A percentile compares a stretch with the other conserved stretches of the same genome.
These are phyloP conservation scores for Xylaria scruposa DNA, from an alignment of 495 filamentous ascomycete genomes.

Conservation along the genomic window DNA sequence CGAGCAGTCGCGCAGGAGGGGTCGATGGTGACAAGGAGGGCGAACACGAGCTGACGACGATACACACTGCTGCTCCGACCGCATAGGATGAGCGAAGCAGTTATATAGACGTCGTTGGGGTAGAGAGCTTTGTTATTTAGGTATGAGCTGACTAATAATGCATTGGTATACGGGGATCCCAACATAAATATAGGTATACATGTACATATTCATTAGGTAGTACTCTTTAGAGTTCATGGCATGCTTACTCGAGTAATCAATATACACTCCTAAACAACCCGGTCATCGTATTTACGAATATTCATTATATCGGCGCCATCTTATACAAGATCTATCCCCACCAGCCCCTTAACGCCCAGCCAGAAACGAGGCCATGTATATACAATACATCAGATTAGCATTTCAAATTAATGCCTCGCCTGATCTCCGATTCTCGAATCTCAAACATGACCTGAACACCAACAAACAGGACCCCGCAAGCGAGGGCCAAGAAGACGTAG, in stretches of 20 bases:
- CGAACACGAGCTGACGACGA: neutral
- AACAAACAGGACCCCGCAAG: constrained; percentile 77
- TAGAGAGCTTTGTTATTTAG: neutral
- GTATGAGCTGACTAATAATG: neutral
- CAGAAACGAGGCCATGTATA: neutral
- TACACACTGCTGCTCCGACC: neutral
- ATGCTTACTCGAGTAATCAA: neutral
- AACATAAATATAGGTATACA: neutral
- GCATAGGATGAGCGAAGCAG: neutral
- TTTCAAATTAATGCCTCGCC: constrained; percentile 83
- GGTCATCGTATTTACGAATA: neutral
- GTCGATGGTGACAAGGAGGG: neutral
- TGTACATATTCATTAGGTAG: neutral
- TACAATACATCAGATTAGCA: constrained; percentile 59
- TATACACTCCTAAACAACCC: neutral
- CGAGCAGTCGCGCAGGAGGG: neutral
- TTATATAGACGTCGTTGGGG: neutral
- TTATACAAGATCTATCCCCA: neutral
- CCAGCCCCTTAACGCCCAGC: neutral
- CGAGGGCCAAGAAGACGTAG: constrained; percentile 76
- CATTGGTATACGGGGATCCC: neutral
- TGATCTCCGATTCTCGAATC: constrained; percentile 79
- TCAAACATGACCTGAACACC: constrained; percentile 97
- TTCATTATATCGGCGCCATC: neutral
- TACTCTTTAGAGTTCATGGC: neutral